Evolutionary conservation across 495 filamentous ascomycete genomes (phyloP).

Genomic region (Penicillium simplicissimum): DNA sequence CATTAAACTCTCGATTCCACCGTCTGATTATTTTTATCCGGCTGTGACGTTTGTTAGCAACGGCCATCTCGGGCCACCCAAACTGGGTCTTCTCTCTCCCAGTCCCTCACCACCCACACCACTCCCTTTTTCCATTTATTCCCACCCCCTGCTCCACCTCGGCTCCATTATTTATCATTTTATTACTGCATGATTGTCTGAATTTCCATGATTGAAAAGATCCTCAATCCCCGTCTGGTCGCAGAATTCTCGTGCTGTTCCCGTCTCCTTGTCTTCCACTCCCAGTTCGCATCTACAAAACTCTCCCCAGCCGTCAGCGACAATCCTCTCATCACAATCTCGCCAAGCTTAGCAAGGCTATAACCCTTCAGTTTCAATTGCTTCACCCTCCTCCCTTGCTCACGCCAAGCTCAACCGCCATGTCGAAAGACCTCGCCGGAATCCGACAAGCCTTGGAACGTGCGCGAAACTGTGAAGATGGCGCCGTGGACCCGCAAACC

Average conservation of each 20-base stretch:
- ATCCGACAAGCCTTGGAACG: slow-evolving; percentile 60
- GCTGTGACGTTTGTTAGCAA: slow-evolving; percentile 12
- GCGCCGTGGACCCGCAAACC: slow-evolving; percentile 53
- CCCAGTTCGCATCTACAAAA: slow-evolving; percentile 8
- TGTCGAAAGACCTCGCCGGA: slow-evolving; percentile 26
- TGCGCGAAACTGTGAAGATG: slow-evolving; percentile 64
- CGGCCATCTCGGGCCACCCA: slow-evolving; percentile 20
- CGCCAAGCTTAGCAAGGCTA: background rate
- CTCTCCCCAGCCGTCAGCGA: slow-evolving; percentile 1
- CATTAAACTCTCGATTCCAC: slow-evolving; percentile 1
- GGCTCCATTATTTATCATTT: slow-evolving; percentile 19
- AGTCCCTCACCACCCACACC: background rate
- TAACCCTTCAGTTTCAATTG: background rate
- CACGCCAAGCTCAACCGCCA: slow-evolving; percentile 5
- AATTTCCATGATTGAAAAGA: slow-evolving; percentile 26
- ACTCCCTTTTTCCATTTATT: slow-evolving; percentile 7
- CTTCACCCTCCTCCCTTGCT: background rate
- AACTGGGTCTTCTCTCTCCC: slow-evolving; percentile 13
- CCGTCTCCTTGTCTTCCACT: slow-evolving; percentile 8
- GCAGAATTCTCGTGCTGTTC: slow-evolving; percentile 17
- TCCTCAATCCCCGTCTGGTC: slow-evolving; percentile 17
- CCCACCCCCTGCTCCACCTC: slow-evolving; percentile 29
- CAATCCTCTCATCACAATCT: background rate
- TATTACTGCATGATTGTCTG: background rate
- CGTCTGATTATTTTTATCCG: slow-evolving; percentile 9